Base-by-base conservation (phyloP, 2,329 filamentous ascomycete genomes). In the Graphilbum ipis-grandicollis region DNA sequence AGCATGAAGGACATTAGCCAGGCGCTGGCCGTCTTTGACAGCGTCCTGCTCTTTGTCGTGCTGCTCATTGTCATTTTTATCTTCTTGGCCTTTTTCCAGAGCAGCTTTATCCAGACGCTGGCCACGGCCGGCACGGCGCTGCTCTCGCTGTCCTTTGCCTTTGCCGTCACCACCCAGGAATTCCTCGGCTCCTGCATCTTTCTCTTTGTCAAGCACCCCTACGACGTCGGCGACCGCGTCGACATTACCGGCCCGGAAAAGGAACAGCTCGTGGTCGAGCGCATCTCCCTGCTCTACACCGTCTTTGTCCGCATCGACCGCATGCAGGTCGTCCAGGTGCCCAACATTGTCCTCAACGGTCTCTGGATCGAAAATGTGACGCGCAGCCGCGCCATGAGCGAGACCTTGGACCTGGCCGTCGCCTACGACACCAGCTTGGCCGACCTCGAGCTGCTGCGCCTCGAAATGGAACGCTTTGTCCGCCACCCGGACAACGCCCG, bases 161-260 rank as follows among this genome's bases (percentile, higher is more conserved):
- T 98, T 55, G 78, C 86, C 19, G 79, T 79, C 39, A 94, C 86
- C 2, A 78, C 79, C 4, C 86, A 94, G 57, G 90, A 98, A 56
- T 80, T 98, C 44, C 71, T 98, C n/a, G 88, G 88, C 50, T 94
- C 86, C 28, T 96, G 88, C 62, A 93, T 98, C 50, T 98, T 98
- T 63, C 63, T 98, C 2, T 98, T 98, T 50, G 84, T 96, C 63
- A 98, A 98, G 64, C 90, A 98, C 54, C 88, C 90, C 0, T 96
- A 81, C 54, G 90, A 98, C 53, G 85, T 96, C 18, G 86, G 88
- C 42, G 90, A 98, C 54, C 78, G 90, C 19, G 82, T 96, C 31
- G 85, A 94, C 48, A 79, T 96, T 44, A 60, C 54, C 36, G 65
- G 65, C 14, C 54, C 58, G 9, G 58, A 63, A 43, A 60, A 62